Evolutionary conservation across 2,329 filamentous ascomycete genomes (phyloP).

Genomic region (Parasarocladium wereldwijsianum): DNA sequence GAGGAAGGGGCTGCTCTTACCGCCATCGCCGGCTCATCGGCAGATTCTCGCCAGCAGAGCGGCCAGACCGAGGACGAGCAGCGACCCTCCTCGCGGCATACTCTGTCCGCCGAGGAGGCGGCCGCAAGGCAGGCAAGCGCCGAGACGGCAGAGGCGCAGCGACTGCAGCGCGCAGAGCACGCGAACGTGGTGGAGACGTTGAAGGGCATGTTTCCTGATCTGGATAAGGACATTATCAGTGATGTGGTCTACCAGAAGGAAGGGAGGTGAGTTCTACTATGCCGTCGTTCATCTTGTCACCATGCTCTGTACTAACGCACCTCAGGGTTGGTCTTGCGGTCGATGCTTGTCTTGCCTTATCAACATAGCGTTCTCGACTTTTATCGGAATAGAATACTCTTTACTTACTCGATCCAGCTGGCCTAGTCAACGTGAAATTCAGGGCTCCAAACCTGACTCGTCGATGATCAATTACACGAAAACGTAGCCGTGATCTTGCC

Average conservation of each 20-base stretch:
- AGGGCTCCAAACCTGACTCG: too few relatives aligned
- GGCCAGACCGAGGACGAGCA: slow-evolving; percentile 12
- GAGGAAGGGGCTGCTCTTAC: slow-evolving; percentile 33
- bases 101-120: slow-evolving; percentile 65
- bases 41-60: slow-evolving; percentile 2
- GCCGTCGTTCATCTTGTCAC: not conserved
- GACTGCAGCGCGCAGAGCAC: slow-evolving; percentile 74
- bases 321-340: slow-evolving; percentile 68
- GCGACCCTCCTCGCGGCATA: slow-evolving; percentile 22
- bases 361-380: slow-evolving; percentile 20
- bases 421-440: too few relatives aligned
- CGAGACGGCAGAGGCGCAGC: slow-evolving; percentile 74
- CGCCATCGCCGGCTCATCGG: slow-evolving; percentile 15
- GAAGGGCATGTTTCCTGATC: slow-evolving; percentile 89
- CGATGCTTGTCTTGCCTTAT: slow-evolving; percentile 67
- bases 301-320: not conserved
- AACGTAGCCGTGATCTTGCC: too few relatives aligned
- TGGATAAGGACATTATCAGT: slow-evolving; percentile 88
- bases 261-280: slow-evolving; percentile 52
- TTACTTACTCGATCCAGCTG: too few relatives aligned
- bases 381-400: too few relatives aligned
- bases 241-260: slow-evolving; percentile 95
- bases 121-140: slow-evolving; percentile 83
- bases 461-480: too few relatives aligned
- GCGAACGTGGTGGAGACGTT: slow-evolving; percentile 85